phyloP scores from a whole-genome alignment of 768 basidiomycete species.

The Russula lepida region DNA sequence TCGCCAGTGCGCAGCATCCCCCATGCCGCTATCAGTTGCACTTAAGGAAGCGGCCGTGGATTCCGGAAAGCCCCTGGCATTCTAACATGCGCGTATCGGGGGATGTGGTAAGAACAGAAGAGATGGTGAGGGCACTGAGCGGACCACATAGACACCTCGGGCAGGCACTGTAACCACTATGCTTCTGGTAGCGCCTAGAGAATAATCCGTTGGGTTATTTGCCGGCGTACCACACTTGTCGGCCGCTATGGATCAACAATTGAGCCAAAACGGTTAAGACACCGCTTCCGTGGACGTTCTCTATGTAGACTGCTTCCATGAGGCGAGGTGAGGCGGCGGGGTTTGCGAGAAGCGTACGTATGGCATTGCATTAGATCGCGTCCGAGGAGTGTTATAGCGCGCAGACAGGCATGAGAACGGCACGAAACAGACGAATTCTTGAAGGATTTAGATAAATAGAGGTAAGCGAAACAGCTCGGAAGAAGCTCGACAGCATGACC shows the following conservation, averaged over 20 bases:
- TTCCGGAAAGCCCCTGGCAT: neutral
- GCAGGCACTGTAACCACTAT: neutral
- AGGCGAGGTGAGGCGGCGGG: conserved; percentile 2
- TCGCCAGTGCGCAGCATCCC: neutral
- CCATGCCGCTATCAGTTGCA: too few species aligned
- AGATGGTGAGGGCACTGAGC: neutral
- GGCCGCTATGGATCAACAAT: neutral
- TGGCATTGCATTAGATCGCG: neutral
- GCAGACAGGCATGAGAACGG: neutral
- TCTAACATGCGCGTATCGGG: neutral
- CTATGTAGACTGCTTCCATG: neutral
- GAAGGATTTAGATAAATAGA: neutral
- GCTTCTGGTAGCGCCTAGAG: neutral
- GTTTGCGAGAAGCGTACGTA: neutral
- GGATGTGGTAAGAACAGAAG: neutral
- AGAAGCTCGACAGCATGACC: neutral
- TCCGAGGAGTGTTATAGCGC: neutral
- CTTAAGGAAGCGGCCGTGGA: neutral
- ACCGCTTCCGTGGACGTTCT: neutral
- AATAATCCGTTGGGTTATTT: neutral
- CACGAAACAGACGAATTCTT: neutral
- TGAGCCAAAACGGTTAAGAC: neutral
- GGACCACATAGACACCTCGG: neutral
- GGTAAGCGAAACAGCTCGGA: neutral
- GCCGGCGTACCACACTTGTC: neutral